Percentiles rank a stretch among this genome's conserved stretches.
These are phyloP conservation scores for Solanum tarapatanum DNA, from an alignment of 257 asterid species.

Conservation along the genomic window DNA sequence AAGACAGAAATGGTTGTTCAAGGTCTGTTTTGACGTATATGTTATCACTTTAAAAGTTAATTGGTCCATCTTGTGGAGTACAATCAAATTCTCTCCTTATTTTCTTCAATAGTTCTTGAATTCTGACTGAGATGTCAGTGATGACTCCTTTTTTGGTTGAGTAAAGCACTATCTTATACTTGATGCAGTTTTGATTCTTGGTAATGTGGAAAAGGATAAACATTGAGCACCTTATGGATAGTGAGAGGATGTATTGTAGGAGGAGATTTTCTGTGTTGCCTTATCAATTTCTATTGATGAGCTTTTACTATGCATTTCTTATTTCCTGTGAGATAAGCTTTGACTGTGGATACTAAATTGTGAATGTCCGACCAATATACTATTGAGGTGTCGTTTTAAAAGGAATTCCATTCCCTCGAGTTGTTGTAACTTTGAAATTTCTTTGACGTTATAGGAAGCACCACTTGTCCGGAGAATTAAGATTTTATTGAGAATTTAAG, in stretches of 20 bases:
- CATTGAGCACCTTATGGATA: not conserved
- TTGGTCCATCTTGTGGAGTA: not conserved
- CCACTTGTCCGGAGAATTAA: not conserved
- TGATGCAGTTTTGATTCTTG: not conserved
- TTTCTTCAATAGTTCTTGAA: not conserved
- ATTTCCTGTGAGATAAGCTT: not conserved
- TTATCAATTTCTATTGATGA: not conserved
- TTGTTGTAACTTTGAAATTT: not conserved
- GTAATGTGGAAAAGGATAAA: not conserved
- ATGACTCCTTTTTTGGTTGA: not conserved
- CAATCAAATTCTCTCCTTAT: not conserved
- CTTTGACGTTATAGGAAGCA: not conserved
- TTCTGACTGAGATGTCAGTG: not conserved
- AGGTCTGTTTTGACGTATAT: conserved; percentile 37
- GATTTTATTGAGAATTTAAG: not conserved
- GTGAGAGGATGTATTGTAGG: not conserved
- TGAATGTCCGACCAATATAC: not conserved
- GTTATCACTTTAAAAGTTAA: not conserved
- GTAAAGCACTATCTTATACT: not conserved
- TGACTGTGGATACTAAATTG: not conserved
- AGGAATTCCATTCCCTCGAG: not conserved
- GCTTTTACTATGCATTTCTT: not conserved
- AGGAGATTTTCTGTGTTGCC: not conserved
- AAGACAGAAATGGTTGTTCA: conserved; percentile 58
- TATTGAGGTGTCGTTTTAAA: not conserved